Conservation (phyloP, 179 eudicot species). For the Vitellaria paradoxa region DNA sequence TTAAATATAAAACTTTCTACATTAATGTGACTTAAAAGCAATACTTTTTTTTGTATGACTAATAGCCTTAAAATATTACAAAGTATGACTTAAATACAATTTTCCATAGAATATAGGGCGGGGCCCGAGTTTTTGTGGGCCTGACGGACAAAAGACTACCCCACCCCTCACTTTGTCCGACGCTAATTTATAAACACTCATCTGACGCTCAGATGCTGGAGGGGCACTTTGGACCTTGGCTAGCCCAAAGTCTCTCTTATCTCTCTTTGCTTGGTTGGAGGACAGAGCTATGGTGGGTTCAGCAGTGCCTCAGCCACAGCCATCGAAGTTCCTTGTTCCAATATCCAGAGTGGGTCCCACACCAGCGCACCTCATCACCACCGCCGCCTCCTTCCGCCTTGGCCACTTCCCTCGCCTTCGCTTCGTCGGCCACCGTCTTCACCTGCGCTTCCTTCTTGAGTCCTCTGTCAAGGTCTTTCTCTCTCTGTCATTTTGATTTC, state of each 20-base stretch:
- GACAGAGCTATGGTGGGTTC: slow-evolving; percentile 16
- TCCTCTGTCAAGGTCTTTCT: slow-evolving; percentile 37
- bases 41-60: too few relatives aligned
- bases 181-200: too few relatives aligned
- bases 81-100: too few relatives aligned
- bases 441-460: slow-evolving; percentile 33
- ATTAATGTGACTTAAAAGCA: too few relatives aligned
- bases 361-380: slow-evolving; percentile 35
- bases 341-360: slow-evolving; percentile 28
- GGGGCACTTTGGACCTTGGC: background rate
- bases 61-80: too few relatives aligned
- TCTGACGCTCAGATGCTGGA: too few relatives aligned
- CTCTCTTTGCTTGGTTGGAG: background rate
- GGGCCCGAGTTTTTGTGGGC: too few relatives aligned
- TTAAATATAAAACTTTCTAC: too few relatives aligned
- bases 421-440: slow-evolving; percentile 26
- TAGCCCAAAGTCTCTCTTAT: background rate
- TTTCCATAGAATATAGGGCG: too few relatives aligned
- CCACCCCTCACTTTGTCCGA: too few relatives aligned
- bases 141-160: too few relatives aligned
- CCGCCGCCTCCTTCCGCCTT: slow-evolving; percentile 50
- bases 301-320: slow-evolving; percentile 25
- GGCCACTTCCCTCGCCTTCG: slow-evolving; percentile 33
- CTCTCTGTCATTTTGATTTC: background rate
- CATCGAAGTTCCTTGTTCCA: slow-evolving; percentile 15